These are phyloP conservation scores for Cercospora zeina DNA, from an alignment of 2,329 filamentous ascomycete species.

Conservation along the genomic window DNA sequence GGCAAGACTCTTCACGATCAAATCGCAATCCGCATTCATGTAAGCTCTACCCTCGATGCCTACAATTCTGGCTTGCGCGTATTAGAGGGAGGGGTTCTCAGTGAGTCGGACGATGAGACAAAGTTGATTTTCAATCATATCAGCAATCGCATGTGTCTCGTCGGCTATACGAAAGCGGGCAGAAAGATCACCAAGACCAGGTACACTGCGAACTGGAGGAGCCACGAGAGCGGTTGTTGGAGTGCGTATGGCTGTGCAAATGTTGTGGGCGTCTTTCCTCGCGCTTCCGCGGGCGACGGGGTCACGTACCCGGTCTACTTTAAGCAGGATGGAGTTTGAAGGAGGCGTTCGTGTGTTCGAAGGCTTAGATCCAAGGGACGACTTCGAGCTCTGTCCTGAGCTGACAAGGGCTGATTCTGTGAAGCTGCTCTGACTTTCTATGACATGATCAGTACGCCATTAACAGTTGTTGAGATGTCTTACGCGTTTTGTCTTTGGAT, in stretches of 20 bases:
- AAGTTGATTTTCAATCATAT: conserved; percentile 1
- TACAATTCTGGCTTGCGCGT: background rate
- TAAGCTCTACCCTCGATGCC: background rate
- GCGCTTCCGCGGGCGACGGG: conserved; percentile 6
- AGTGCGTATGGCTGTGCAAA: conserved; percentile 3
- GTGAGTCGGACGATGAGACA: background rate
- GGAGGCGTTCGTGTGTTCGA: background rate
- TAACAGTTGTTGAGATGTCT: no score
- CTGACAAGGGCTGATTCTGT: no score
- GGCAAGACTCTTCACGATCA: background rate
- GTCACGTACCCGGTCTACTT: conserved; percentile 5
- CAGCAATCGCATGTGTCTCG: background rate
- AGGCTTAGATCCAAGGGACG: background rate
- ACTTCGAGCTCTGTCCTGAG: background rate
- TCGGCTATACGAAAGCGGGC: conserved; percentile 7
- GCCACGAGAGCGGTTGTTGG: background rate
- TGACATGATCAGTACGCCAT: no score
- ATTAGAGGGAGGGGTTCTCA: background rate
- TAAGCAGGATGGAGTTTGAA: conserved; percentile 4
- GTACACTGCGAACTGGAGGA: conserved; percentile 1
- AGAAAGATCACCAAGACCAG: background rate
- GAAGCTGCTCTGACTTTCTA: no score
- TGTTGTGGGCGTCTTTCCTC: conserved; percentile 9
- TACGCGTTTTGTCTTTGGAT: no score
- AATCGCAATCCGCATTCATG: background rate